These are phyloP conservation scores for Conticribra guillardii DNA, from an alignment of 108 stramenopile species.

Conservation along the genomic window DNA sequence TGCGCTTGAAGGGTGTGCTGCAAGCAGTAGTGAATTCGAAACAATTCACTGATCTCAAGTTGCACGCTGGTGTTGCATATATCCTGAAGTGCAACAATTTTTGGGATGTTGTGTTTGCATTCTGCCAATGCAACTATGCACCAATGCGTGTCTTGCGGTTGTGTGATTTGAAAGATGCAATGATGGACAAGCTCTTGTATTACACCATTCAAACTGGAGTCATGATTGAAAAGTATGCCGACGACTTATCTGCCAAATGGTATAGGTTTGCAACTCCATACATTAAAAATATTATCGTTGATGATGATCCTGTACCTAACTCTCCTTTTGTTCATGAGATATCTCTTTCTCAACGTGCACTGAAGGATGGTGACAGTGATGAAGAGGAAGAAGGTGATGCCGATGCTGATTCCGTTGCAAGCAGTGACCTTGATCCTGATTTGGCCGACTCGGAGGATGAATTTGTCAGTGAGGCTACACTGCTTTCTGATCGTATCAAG, in stretches of 20 bases:
- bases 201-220: background rate
- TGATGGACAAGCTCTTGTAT: slow-evolving; percentile 8
- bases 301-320: no score
- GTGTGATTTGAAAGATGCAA: background rate
- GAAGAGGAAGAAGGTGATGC: background rate
- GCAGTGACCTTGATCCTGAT: no score
- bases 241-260: no score
- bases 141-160: slow-evolving; percentile 1
- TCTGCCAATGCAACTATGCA: slow-evolving; percentile 1
- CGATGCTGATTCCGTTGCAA: background rate
- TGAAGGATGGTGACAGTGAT: slow-evolving; percentile 9
- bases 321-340: no score
- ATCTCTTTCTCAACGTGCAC: slow-evolving; percentile 1
- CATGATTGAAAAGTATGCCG: no score
- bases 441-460: background rate
- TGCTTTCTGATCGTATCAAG: background rate
- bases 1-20: background rate
- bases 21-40: background rate
- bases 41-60: background rate
- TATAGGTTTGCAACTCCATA: background rate
- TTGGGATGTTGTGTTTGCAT: slow-evolving; percentile 3
- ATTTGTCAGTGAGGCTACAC: background rate
- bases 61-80: no score
- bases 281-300: background rate
- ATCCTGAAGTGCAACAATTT: background rate